phyloP scores from a whole-genome alignment of 176 grass and related monocot species.

The Poa annua region DNA sequence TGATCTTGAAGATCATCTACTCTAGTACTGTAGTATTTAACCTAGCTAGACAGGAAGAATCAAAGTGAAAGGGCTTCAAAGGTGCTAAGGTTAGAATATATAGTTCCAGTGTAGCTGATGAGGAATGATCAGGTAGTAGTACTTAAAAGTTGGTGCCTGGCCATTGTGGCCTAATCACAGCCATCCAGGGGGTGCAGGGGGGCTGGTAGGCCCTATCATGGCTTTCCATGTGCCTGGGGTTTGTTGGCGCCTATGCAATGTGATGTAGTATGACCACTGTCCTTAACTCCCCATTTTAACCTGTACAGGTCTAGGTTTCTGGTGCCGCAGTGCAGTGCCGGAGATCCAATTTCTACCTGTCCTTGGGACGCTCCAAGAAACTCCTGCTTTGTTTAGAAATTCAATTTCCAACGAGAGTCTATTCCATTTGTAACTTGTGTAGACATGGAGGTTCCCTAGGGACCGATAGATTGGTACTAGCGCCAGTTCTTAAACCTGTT shows the following conservation, averaged over 20 bases:
- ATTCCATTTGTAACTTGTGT: constrained; percentile 32
- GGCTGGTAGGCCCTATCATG: constrained; percentile 40
- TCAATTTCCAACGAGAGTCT: constrained; percentile 36
- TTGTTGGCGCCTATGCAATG: constrained; percentile 43
- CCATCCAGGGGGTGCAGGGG: constrained; percentile 51
- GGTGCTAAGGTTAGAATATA: constrained; percentile 49
- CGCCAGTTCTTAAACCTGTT: constrained; percentile 18
- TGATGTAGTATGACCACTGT: constrained; percentile 45
- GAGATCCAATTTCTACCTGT: constrained; percentile 41
- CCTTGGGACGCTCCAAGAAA: constrained; percentile 45
- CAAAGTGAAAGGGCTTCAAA: constrained; percentile 58
- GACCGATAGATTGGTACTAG: constrained; percentile 28
- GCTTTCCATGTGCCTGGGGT: constrained; percentile 60
- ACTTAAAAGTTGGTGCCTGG: constrained; percentile 80
- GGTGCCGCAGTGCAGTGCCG: constrained; percentile 36
- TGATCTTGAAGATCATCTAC: constrained; percentile 20
- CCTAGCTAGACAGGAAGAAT: constrained; percentile 84
- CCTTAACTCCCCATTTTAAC: constrained; percentile 32
- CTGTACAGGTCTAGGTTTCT: constrained; percentile 46
- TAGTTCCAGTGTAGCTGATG: constrained; percentile 42
- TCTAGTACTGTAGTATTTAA: constrained; percentile 47
- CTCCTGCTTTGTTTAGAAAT: not conserved
- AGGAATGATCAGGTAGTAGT: constrained; percentile 84
- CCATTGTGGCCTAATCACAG: constrained; percentile 74
- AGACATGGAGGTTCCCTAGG: constrained; percentile 35